Evolutionary conservation across 257 asterid species (phyloP), one percentile per base, ranked within the genome.

Genomic region (Jaltomata sinuosa): DNA sequence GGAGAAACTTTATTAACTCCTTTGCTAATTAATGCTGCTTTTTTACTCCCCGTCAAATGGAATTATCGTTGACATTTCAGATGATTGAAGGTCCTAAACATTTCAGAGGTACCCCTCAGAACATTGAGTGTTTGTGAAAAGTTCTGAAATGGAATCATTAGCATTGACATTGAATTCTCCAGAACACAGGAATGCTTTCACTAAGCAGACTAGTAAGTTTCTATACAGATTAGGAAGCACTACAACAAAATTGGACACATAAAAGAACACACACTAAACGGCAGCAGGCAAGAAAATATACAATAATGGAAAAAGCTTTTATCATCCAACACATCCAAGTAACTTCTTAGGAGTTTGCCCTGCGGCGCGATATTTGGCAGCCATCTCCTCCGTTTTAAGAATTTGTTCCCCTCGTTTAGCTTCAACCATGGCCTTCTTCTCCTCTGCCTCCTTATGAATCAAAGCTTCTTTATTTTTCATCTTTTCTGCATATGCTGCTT

Each of bases 391-490:
- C 0, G 95, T 88, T 86, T 91, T 90, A 78, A 94, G 94, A 27
- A 89, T 2, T 3, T 93, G 94, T 86, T 95, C 97, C 9, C 89
- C 91, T 9, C 92, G 93, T 74, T 45, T 88, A 21, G 95, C 92
- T 22, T 91, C 91, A 31, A 91, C 92, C 88, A 81, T 82, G 54
- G 97, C 97, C 61, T 91, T 91, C 87, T 92, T 91, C 90, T 95
- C 97, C 68, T 95, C 98, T 3, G 99, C 98, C 69, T 87, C 89
- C 87, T 92, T 93, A 89, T 94, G 97, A 67, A 95, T 61, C n/a
- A 83, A 47, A 55, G 97, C 95, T 45, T 91, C 91, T 87, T 91
- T 92, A 94, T 95, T 94, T 34, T 80, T 90, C 87, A 92, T 87
- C 74, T 86, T 91, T 81, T 94, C 98, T 16, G 88, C 97, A 54